These are phyloP conservation scores for Marasmius fiardii DNA, from an alignment of 1,284 basidiomycete genomes.

Conservation along the genomic window DNA sequence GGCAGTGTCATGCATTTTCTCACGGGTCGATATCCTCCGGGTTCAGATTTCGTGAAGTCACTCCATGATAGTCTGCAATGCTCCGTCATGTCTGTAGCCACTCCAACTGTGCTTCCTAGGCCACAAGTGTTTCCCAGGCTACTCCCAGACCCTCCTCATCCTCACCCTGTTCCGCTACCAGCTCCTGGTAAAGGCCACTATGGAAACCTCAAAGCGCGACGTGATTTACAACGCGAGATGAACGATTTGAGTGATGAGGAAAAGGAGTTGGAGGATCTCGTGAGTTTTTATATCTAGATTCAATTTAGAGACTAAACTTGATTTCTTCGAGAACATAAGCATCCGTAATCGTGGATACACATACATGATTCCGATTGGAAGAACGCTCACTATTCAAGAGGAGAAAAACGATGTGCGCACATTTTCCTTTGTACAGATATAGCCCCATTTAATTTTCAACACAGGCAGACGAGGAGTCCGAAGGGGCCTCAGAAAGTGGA, in stretches of 20 bases:
- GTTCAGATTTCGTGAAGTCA: too few species aligned
- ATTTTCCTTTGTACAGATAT: conserved; percentile 2
- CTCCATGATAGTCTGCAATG: too few species aligned
- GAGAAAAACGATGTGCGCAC: conserved; percentile 76
- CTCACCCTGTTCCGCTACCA: conserved; percentile 61
- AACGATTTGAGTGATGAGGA: conserved; percentile 86
- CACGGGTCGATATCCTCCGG: too few species aligned
- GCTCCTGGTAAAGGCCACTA: conserved; percentile 35
- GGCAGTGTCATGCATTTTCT: too few species aligned
- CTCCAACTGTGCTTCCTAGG: conserved; percentile 67
- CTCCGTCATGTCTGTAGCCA: conserved; percentile 44
- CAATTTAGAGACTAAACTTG: conserved; percentile 7
- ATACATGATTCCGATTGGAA: conserved; percentile 72
- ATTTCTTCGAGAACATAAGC: conserved; percentile 41
- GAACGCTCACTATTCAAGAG: conserved; percentile 67
- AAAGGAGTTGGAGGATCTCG: conserved; percentile 70
- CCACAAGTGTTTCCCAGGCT: conserved; percentile 59
- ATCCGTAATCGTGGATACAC: conserved; percentile 64
- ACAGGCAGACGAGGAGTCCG: conserved; percentile 45
- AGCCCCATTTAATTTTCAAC: conserved; percentile 2
- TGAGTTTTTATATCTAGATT: conserved; percentile 26
- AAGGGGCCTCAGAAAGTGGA: conserved; percentile 42
- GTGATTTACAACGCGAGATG: conserved; percentile 76
- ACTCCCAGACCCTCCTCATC: conserved; percentile 62
- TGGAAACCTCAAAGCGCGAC: conserved; percentile 53